phyloP scores from a whole-genome alignment of 495 filamentous ascomycete genomes.

The Penicillium bialowiezense region DNA sequence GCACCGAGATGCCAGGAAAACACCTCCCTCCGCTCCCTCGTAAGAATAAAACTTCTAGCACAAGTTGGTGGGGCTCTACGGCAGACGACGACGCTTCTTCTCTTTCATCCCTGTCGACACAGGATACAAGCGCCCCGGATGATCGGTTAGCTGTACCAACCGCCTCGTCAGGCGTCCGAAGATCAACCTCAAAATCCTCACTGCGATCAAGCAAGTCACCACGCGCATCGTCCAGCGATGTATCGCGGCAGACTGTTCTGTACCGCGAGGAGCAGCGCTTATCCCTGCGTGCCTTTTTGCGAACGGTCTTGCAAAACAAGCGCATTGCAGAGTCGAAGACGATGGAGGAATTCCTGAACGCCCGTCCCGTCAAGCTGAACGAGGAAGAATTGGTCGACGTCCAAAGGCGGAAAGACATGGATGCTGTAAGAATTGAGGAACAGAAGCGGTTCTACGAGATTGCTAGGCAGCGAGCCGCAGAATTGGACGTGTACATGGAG shows the following conservation, averaged over 20 bases:
- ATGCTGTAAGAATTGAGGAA: slow-evolving; percentile 84
- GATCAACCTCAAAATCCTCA: slow-evolving; percentile 39
- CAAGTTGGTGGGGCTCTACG: slow-evolving; percentile 48
- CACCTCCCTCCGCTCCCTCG: slow-evolving; percentile 80
- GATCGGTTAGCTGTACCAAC: slow-evolving; percentile 31
- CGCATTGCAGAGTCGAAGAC: slow-evolving; percentile 78
- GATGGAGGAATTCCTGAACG: slow-evolving; percentile 76
- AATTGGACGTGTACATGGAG: slow-evolving; percentile 98
- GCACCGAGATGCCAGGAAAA: slow-evolving; percentile 87
- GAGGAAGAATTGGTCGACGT: slow-evolving; percentile 85
- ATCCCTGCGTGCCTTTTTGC: slow-evolving; percentile 84
- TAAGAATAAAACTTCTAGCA: slow-evolving; percentile 78
- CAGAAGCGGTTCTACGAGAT: slow-evolving; percentile 94
- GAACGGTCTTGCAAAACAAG: slow-evolving; percentile 77
- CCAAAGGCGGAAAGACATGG: slow-evolving; percentile 71
- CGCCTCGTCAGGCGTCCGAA: slow-evolving; percentile 20
- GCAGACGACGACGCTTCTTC: slow-evolving; percentile 71
- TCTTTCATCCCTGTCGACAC: slow-evolving; percentile 73
- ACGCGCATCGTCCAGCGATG: slow-evolving; percentile 46
- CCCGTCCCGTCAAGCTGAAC: slow-evolving; percentile 62
- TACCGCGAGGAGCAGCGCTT: slow-evolving; percentile 90
- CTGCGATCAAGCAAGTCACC: slow-evolving; percentile 43
- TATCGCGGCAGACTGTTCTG: slow-evolving; percentile 51
- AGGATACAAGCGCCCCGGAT: slow-evolving; percentile 35
- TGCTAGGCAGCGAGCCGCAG: slow-evolving; percentile 81